Evolutionary conservation across 768 basidiomycete genomes (phyloP).

Genomic region (Suillus lakei): DNA sequence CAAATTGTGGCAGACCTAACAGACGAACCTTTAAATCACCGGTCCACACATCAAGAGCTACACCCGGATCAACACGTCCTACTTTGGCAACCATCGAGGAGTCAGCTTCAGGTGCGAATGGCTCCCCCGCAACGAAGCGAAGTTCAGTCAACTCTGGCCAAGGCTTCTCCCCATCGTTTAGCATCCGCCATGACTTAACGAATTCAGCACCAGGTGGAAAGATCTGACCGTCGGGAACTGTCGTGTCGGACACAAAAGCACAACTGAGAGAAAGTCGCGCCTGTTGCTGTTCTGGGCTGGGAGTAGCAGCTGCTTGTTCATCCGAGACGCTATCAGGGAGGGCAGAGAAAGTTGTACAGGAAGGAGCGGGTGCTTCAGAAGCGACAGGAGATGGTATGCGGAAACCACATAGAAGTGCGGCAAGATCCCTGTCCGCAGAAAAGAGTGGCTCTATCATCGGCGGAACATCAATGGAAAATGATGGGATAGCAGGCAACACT

Average conservation of each 20-base stretch:
- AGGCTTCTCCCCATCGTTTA: constrained; percentile 61
- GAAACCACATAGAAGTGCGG: constrained; percentile 38
- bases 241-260: constrained; percentile 66
- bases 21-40: constrained; percentile 70
- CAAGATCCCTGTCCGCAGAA: constrained; percentile 31
- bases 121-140: constrained; percentile 72
- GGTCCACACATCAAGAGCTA: constrained; percentile 67
- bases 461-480: constrained; percentile 16
- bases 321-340: constrained; percentile 2
- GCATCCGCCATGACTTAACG: constrained; percentile 80
- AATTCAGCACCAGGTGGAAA: constrained; percentile 88
- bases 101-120: constrained; percentile 46
- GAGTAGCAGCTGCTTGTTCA: constrained; percentile 6
- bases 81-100: constrained; percentile 45
- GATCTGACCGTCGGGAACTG: constrained; percentile 73
- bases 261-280: constrained; percentile 45
- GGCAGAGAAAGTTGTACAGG: constrained; percentile 1
- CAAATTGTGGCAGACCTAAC: background rate
- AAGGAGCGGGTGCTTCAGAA: background rate
- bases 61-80: constrained; percentile 61
- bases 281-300: background rate
- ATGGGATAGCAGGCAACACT: constrained; percentile 30
- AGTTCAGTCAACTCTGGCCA: constrained; percentile 77
- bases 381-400: constrained; percentile 20
- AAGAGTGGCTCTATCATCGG: constrained; percentile 7